phyloP scores from a whole-genome alignment of 306 rosid genomes.

The Acacia melanoxylon region DNA sequence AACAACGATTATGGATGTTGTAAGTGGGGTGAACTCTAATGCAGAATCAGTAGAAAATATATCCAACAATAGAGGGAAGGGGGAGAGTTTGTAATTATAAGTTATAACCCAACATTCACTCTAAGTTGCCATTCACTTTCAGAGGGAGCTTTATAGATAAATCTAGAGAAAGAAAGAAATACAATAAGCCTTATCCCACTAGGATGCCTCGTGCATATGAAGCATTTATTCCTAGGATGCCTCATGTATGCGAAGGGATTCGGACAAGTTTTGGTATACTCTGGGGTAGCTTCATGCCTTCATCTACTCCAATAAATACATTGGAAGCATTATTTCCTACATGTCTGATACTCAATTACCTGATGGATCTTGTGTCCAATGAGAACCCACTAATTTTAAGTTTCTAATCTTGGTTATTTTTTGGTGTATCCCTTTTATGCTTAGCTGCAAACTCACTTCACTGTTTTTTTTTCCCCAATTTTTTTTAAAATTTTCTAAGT shows the following conservation, averaged over 20 bases:
- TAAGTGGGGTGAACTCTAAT: not conserved
- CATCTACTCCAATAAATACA: not conserved
- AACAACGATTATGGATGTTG: slow-evolving; percentile 2
- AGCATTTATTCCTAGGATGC: not conserved
- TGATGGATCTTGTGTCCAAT: not conserved
- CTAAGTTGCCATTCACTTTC: not conserved
- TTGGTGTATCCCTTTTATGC: slow-evolving; percentile 12
- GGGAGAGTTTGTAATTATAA: not conserved
- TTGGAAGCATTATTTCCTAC: not conserved
- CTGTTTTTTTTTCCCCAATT: not conserved
- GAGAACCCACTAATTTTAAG: not conserved
- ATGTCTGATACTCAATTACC: slow-evolving; percentile 1
- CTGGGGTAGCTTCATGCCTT: not conserved
- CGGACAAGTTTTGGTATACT: not conserved
- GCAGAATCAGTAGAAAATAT: not conserved
- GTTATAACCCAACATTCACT: not conserved
- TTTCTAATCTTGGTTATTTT: not conserved
- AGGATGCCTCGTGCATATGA: too few species aligned
- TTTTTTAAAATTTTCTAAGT: slow-evolving; percentile 20
- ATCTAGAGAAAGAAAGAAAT: not conserved
- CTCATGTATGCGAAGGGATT: slow-evolving; percentile 1
- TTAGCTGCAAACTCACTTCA: not conserved
- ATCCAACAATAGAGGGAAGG: not conserved
- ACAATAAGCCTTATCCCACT: not conserved
- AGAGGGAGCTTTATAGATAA: not conserved